Evolutionary conservation across 257 asterid species (phyloP), one percentile per base, ranked within the genome.

Genomic region (Solanum chilense): DNA sequence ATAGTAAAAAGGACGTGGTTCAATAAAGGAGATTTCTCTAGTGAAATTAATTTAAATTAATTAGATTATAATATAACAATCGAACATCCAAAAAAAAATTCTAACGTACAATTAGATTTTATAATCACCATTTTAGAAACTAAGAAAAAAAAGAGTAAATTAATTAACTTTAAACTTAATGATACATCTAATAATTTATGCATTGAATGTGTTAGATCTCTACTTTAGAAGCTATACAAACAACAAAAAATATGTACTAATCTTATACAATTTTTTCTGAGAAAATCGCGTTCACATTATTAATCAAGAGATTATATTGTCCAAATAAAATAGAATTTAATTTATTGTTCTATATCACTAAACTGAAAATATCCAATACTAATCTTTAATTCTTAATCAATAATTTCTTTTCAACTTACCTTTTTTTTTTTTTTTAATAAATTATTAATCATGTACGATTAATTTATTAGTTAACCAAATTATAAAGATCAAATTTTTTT

Each of bases 1-100:
- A 6, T 3, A 2, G 3, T 6, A 6, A 2, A n/a, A 11, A n/a
- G 3, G 3, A n/a, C 20, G 10, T 7, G n/a, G 2, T 20, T 11
- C 64, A 56, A 20, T 4, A 1, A 20, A 56, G 3, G n/a, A 56
- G 4, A 56, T 2, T 56, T 1, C 5, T 7, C 62, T 52, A 0
- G 0, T 1, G 25, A 20, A n/a, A 56, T 4, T 11, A 20, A 56
- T 56, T 1, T 9, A 56, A 56, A 18, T 18, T 56, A 56, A 1
- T 20, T 20, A 0, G 0, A 9, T 56, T 56, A 18, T 20, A 56
- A 18, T 56, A 20, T 56, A 56, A 1, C 2, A 18, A 56, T 56
- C 12, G 0, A 56, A 56, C 9, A 7, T 0, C 1, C 0, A 1
- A 56, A 27, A 27, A 27, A 27, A 27, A 27, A 1, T 23, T 60